phyloP scores from a whole-genome alignment of 2,329 filamentous ascomycete species.

The Phaeosphaeriaceae sp. region DNA sequence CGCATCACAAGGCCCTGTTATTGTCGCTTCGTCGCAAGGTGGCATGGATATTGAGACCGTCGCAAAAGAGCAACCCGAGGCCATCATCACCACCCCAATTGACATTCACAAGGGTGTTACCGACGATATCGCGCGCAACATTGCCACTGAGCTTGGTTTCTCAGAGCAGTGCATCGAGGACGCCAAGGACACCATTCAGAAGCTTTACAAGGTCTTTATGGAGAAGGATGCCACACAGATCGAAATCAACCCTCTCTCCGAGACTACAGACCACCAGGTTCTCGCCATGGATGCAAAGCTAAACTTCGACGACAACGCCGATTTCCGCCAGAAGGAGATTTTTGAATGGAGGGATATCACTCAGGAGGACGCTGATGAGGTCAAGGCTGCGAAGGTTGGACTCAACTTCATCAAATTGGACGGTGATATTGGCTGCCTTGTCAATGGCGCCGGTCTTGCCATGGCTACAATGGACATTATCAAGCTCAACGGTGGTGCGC shows the following conservation, averaged over 20 bases:
- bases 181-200: constrained; percentile 95
- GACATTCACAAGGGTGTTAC: constrained; percentile 95
- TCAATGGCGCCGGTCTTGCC: constrained; percentile 98
- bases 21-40: constrained; percentile 96
- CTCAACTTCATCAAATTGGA: constrained; percentile 99
- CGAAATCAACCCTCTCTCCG: constrained; percentile 98
- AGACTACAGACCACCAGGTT: constrained; percentile 97
- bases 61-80: constrained; percentile 95
- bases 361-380: constrained; percentile 97
- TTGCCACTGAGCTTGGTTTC: constrained; percentile 92
- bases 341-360: constrained; percentile 92
- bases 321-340: constrained; percentile 96
- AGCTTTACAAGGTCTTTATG: constrained; percentile 98
- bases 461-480: constrained; percentile 99
- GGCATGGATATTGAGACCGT: constrained; percentile 99
- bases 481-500: constrained; percentile 95
- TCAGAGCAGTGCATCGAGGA: constrained; percentile 97
- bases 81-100: constrained; percentile 91
- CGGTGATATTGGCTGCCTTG: constrained; percentile 97
- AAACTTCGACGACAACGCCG: constrained; percentile 97
- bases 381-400: constrained; percentile 89
- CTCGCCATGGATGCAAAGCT: constrained; percentile 99
- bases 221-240: constrained; percentile 99
- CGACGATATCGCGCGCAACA: constrained; percentile 88
- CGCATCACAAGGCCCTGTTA: constrained; percentile 85